Base-by-base conservation (phyloP, 148 eudicot genomes). In the Suaeda aralocaspica region DNA sequence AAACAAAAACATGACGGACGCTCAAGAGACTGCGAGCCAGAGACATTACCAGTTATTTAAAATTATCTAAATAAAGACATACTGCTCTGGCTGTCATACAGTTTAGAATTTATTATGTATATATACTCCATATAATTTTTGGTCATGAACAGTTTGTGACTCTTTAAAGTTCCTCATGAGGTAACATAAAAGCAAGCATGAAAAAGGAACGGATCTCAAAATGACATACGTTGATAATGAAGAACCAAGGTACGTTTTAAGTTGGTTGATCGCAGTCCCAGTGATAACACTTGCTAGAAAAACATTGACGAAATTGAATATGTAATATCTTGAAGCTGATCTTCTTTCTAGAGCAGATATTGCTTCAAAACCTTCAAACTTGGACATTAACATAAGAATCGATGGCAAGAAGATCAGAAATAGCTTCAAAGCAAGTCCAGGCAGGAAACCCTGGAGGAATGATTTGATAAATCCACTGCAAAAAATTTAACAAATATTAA, bases 371-470 rank as follows among this genome's bases (percentile, higher is more conserved):
- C 99, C 99, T 80, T 95, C 99, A 74, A 95, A 77, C 75, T 91
- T 95, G 30, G 99, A 83, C 97, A 94, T 91, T 68, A 91, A 70
- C 93, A 91, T 95, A 78, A 95, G 67, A 80, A 95, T 95, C n/a
- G 85, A 24, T 21, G 99, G 99, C 68, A 95, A 87, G 78, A 91
- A 77, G 26, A 89, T 83, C 74, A 95, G 96, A 81, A 95, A 95
- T 72, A 95, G 87, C 85, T 95, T 95, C 84, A 95, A 79, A 68
- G 85, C 93, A 65, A 95, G 85, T 67, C 99, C 97, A 62, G 99
- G 97, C 25, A 94, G 79, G 76, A 91, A 82, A 58, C 97, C 99
- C 82, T 78, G 82, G 61, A 95, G 88, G 50, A 95, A 77, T 15
- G 88, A 66, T 80, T 89, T 89, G 86, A 91, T 82, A 74, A 91